Percentiles rank a stretch among this genome's conserved stretches.
These are phyloP conservation scores for Ormosia emarginata DNA, from an alignment of 306 rosid species.

Conservation along the genomic window DNA sequence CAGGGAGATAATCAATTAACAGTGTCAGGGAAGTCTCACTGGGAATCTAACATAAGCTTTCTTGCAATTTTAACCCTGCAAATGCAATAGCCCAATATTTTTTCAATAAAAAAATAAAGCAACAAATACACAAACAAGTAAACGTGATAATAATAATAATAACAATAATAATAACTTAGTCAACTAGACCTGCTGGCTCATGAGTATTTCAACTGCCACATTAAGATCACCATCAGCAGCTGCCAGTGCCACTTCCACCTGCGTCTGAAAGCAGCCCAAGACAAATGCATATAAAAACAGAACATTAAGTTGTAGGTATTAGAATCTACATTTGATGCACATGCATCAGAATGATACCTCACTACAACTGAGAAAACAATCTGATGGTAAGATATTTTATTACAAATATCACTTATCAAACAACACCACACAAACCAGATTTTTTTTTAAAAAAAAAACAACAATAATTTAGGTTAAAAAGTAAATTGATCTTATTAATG, in stretches of 20 bases:
- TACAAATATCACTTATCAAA: neutral
- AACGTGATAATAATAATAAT: neutral
- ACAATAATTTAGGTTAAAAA: neutral
- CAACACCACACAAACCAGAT: neutral
- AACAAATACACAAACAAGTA: neutral
- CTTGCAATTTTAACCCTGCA: constrained; percentile 47
- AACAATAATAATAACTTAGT: neutral
- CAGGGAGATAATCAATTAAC: neutral
- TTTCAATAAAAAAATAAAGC: neutral
- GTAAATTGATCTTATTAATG: neutral
- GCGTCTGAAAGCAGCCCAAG: constrained; percentile 63
- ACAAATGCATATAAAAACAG: constrained; percentile 21
- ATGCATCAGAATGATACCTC: neutral
- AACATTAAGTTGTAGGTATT: neutral
- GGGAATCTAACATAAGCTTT: constrained; percentile 16
- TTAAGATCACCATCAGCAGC: constrained; percentile 97
- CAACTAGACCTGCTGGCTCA: constrained; percentile 86
- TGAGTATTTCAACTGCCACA: constrained; percentile 92
- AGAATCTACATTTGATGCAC: constrained; percentile 12
- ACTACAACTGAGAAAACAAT: neutral
- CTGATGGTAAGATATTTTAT: neutral
- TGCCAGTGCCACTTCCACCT: constrained; percentile 93
- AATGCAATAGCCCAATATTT: constrained; percentile 17
- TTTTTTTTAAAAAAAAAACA: neutral
- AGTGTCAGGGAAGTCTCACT: neutral